Evolutionary conservation across 768 basidiomycete genomes (phyloP).

Genomic region (Sarcodon sp.): DNA sequence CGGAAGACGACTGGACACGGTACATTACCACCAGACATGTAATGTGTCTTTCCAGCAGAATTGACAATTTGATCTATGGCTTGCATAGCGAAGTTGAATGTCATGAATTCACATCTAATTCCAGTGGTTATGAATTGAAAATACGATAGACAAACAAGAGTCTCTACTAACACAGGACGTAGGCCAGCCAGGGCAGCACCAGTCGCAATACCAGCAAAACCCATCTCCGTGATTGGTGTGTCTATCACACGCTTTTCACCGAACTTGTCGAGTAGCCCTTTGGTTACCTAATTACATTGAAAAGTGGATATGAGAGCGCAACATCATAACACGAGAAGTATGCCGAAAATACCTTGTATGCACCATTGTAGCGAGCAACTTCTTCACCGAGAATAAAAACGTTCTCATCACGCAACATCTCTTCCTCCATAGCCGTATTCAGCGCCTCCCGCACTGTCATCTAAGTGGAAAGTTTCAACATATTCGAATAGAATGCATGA

Average conservation of each 20-base stretch:
- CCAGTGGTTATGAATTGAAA: constrained; percentile 6
- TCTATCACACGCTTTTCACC: constrained; percentile 98
- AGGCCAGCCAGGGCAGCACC: constrained; percentile 93
- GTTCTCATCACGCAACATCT: constrained; percentile 91
- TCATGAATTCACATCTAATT: constrained; percentile 96
- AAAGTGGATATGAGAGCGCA: neutral
- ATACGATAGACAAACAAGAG: neutral
- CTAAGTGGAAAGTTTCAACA: constrained; percentile 23
- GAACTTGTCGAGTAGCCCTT: constrained; percentile 97
- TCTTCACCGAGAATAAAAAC: constrained; percentile 97
- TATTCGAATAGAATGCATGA: constrained; percentile 10
- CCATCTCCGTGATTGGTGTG: constrained; percentile 96
- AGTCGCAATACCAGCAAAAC: constrained; percentile 93
- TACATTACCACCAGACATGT: constrained; percentile 99
- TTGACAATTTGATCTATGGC: constrained; percentile 99
- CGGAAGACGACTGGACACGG: constrained; percentile 99
- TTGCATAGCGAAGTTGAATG: constrained; percentile 99
- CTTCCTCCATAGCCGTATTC: constrained; percentile 97
- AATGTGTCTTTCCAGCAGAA: constrained; percentile 99
- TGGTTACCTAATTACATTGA: constrained; percentile 61
- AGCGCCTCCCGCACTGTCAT: constrained; percentile 99
- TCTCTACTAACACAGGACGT: constrained; percentile 62
- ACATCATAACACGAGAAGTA: neutral
- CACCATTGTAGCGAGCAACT: constrained; percentile 96
- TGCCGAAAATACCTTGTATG: constrained; percentile 62